These are phyloP conservation scores for Mycena kentingensis DNA, from an alignment of 768 basidiomycete species.

Conservation along the genomic window DNA sequence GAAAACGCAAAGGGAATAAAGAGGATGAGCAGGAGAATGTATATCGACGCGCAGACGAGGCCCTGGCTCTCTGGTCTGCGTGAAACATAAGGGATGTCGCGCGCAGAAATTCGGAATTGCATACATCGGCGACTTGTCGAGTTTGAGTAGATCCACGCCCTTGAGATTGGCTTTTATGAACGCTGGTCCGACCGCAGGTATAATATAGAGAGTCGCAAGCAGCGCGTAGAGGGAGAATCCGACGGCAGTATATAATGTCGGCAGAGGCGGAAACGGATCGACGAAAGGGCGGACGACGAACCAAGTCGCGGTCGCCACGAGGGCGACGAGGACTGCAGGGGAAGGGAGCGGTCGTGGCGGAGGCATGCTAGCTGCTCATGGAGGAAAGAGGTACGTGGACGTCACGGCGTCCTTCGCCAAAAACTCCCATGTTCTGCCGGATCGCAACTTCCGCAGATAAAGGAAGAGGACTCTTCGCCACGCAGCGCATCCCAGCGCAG, in stretches of 20 bases:
- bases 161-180: slow-evolving; percentile 83
- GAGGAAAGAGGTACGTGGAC: not conserved
- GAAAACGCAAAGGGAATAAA: slow-evolving; percentile 98
- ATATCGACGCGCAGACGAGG: slow-evolving; percentile 85
- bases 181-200: slow-evolving; percentile 80
- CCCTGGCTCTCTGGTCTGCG: slow-evolving; percentile 91
- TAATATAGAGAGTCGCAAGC: slow-evolving; percentile 68
- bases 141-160: slow-evolving; percentile 87
- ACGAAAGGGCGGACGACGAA: slow-evolving; percentile 73
- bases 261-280: slow-evolving; percentile 67
- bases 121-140: slow-evolving; percentile 69
- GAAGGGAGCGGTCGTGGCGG: slow-evolving; percentile 53
- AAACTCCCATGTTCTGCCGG: too few relatives aligned
- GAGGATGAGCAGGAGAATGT: slow-evolving; percentile 82
- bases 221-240: slow-evolving; percentile 88
- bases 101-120: slow-evolving; percentile 1
- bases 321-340: slow-evolving; percentile 49
- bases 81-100: too few relatives aligned
- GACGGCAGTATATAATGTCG: slow-evolving; percentile 73
- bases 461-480: slow-evolving; percentile 32
- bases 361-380: slow-evolving; percentile 18
- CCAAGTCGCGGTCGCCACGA: slow-evolving; percentile 72
- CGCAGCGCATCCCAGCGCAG: slow-evolving; percentile 53
- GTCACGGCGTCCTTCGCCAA: slow-evolving; percentile 1
- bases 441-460: slow-evolving; percentile 9